Evolutionary conservation across 2,329 filamentous ascomycete genomes (phyloP), one percentile per base, ranked within the genome.

Genomic region (Stagonosporopsis cucurbitacearum): DNA sequence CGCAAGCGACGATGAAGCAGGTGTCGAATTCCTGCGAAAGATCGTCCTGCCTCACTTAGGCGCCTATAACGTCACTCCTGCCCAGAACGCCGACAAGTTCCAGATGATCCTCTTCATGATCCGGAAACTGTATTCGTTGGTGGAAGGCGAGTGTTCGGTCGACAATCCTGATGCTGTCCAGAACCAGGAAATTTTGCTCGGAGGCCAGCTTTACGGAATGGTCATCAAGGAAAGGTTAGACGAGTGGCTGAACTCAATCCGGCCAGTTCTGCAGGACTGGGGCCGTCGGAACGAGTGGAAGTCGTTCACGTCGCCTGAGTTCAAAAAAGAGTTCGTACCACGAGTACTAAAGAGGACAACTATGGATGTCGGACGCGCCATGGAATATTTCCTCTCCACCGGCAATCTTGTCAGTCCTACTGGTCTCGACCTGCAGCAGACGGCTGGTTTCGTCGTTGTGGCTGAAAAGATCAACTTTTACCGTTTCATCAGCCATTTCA

Each of bases 391-490:
- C 78, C 79, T 99, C 59, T 96, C 94, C 0, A 99, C 95, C 0
- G 95, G 95, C 65, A 99, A 99, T 70, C 80, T 99, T 41, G 87
- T 92, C 70, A 96, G 91, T 80, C 88, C 91, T 13, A 96, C 91
- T 26, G 95, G 95, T 62, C 83, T 99, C 36, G 95, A 99, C 82
- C 77, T 97, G 69, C 95, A 98, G 73, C 95, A 99, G 77, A 88
- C 89, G 0, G 95, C 94, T 12, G 95, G 95, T 60, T 99, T 96
- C 76, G 96, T 92, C 0, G 92, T 99, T 46, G 93, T 98, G 47
- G 95, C 95, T 2, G 95, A 99, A 75, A 98, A 98, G 83, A 94
- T 99, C 74, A 99, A 99, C 80, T 99, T 98, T 75, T 87, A 96
- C 70, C 91, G 95, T 69, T 99, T 98, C 80, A 96, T 99, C 79